These are phyloP conservation scores for Leucocoprinus leucothites DNA, from an alignment of 768 basidiomycete species.

Conservation along the genomic window DNA sequence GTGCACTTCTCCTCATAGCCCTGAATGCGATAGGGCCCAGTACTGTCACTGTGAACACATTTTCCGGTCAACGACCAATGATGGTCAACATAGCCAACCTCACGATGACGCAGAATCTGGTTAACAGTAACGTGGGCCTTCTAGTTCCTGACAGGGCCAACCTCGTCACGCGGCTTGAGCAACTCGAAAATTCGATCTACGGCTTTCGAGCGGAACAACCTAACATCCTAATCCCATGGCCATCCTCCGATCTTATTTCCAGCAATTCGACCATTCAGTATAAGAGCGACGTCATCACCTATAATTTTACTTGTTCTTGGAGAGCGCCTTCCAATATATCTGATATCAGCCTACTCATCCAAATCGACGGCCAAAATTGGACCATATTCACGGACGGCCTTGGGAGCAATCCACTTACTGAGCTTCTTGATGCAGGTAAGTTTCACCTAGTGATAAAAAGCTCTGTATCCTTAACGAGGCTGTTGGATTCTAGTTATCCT, in stretches of 20 bases:
- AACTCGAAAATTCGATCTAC: background rate
- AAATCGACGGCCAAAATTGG: background rate
- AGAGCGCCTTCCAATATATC: background rate
- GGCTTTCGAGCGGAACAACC: background rate
- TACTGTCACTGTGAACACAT: slow-evolving; percentile 1
- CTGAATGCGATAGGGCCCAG: slow-evolving; percentile 1
- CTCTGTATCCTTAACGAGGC: background rate
- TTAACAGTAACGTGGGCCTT: background rate
- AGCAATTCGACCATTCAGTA: background rate
- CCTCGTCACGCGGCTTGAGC: background rate
- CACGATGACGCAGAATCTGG: background rate
- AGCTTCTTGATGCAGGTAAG: background rate
- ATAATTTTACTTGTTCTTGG: slow-evolving; percentile 5
- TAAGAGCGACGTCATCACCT: background rate
- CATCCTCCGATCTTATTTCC: background rate
- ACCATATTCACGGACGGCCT: background rate
- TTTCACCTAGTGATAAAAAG: no score
- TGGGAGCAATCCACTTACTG: background rate
- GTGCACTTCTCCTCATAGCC: background rate
- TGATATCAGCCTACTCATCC: background rate
- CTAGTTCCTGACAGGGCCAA: background rate
- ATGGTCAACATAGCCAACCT: slow-evolving; percentile 5
- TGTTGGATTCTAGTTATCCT: background rate
- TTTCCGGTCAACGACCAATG: background rate
- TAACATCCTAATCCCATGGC: slow-evolving; percentile 3